phyloP scores from a whole-genome alignment of 371 early-diverging fungal species.

The Mortierella sp. region DNA sequence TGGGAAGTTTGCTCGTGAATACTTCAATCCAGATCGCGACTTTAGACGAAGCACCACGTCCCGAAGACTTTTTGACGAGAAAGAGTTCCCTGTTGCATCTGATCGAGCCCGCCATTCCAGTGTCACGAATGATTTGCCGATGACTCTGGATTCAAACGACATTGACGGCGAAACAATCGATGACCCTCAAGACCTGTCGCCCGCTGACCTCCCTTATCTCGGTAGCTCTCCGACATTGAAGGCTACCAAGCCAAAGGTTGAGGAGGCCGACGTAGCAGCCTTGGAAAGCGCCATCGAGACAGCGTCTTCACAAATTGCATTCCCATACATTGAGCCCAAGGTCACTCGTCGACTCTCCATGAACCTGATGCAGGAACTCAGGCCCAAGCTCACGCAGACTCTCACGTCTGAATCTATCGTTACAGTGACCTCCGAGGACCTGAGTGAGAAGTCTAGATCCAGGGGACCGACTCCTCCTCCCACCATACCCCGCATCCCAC shows the following conservation, averaged over 20 bases:
- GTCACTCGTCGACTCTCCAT: constrained; percentile 67
- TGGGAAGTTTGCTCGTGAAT: constrained; percentile 74
- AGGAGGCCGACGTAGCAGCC: constrained; percentile 46
- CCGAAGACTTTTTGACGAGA: constrained; percentile 71
- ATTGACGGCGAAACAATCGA: constrained; percentile 18
- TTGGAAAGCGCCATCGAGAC: constrained; percentile 53
- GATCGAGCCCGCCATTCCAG: constrained; percentile 45
- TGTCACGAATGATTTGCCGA: constrained; percentile 49
- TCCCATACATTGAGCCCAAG: constrained; percentile 60
- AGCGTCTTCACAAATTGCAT: constrained; percentile 42
- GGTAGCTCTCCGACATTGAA: constrained; percentile 43
- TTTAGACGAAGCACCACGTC: constrained; percentile 70
- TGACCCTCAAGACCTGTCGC: constrained; percentile 16
- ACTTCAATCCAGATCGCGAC: constrained; percentile 81
- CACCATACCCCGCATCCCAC: constrained; percentile 23
- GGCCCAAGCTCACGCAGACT: constrained; percentile 35
- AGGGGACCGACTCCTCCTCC: constrained; percentile 9
- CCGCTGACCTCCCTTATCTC: constrained; percentile 39
- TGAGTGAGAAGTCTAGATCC: constrained; percentile 20
- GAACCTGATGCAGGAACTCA: constrained; percentile 68
- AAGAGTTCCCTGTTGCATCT: constrained; percentile 46
- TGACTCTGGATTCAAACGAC: constrained; percentile 37
- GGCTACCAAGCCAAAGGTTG: constrained; percentile 30
- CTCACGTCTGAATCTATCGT: constrained; percentile 42
- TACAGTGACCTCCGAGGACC: constrained; percentile 30